These are phyloP conservation scores for Pneumocystis jirovecii DNA, from an alignment of 1,139 yeast species.

Conservation along the genomic window DNA sequence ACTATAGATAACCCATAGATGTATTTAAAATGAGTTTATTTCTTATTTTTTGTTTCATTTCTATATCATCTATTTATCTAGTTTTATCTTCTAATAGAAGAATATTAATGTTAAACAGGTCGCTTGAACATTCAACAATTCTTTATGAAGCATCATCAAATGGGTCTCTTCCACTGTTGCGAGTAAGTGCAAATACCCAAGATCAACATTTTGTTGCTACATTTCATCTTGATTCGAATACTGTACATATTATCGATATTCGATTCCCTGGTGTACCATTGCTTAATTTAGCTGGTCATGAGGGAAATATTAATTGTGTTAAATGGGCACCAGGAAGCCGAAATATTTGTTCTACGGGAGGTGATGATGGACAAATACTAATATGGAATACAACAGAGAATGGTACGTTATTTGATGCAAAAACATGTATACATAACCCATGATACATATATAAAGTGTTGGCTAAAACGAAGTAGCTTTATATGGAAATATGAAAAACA, in stretches of 20 bases:
- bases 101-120: constrained; percentile 15
- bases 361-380: constrained; percentile 82
- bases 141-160: constrained; percentile 43
- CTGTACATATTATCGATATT: constrained; percentile 61
- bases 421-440: constrained; percentile 21
- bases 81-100: neutral
- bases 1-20: too few relatives aligned
- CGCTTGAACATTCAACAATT: constrained; percentile 86
- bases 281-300: constrained; percentile 52
- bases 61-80: neutral
- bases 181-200: constrained; percentile 61
- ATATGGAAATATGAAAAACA: neutral
- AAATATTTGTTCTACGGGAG: constrained; percentile 55
- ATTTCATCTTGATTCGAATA: constrained; percentile 53
- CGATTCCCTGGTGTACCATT: constrained; percentile 79
- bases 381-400: constrained; percentile 47
- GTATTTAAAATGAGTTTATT: neutral
- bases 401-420: constrained; percentile 33
- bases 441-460: neutral
- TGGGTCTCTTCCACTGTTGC: constrained; percentile 46
- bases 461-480: neutral
- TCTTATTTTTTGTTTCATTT: neutral
- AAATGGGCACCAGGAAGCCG: constrained; percentile 69
- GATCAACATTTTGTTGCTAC: constrained; percentile 77
- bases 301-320: constrained; percentile 51